Conservation (phyloP, 345 rosid genomes). For the Mangifera indica region DNA sequence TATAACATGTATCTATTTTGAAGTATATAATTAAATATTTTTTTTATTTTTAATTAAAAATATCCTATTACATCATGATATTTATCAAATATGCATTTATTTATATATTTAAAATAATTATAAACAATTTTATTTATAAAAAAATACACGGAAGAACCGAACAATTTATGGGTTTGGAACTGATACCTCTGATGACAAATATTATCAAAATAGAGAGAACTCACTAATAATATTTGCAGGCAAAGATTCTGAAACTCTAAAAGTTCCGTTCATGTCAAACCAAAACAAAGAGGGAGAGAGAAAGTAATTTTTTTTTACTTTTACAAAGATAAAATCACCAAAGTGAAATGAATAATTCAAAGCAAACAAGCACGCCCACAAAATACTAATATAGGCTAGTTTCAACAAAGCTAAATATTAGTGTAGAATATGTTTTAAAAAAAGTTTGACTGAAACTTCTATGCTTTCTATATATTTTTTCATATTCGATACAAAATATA, state of each 20-base stretch:
- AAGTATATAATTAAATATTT: no score
- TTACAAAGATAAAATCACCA: no score
- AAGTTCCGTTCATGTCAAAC: neutral
- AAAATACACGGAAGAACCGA: no score
- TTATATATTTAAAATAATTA: no score
- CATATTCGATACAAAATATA: neutral
- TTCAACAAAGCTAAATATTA: neutral
- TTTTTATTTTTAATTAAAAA: no score
- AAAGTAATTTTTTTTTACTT: neutral
- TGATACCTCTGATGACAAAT: neutral
- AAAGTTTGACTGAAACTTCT: no score
- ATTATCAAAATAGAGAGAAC: neutral
- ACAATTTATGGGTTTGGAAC: constrained; percentile 14
- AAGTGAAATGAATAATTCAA: neutral
- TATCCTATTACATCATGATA: no score
- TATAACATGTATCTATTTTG: no score
- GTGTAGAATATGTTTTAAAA: no score
- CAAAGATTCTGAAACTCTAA: constrained; percentile 10
- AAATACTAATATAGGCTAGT: neutral
- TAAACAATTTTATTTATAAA: no score
- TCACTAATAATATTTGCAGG: neutral
- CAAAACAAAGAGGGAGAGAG: neutral
- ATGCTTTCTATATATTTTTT: constrained; percentile 1
- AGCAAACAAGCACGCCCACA: neutral
- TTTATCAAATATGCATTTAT: no score